A percentile compares a stretch with the other conserved stretches of the same genome.
Evolutionary conservation across 805 yeast species (phyloP).

Genomic region (Yarrowia deformans): DNA sequence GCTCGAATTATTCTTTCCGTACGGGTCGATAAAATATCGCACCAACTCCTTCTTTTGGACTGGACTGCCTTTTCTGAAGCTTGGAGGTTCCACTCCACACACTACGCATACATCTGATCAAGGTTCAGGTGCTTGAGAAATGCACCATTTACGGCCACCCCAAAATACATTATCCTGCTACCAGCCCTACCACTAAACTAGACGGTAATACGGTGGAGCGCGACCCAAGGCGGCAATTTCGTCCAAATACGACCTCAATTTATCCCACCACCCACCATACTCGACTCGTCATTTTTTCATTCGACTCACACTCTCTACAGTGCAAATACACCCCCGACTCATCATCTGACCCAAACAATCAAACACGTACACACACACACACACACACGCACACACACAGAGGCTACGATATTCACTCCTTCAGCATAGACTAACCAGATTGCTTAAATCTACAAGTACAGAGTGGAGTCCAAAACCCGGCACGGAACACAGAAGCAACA

Average conservation of each 20-base stretch:
- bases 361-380: neutral
- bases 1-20: neutral
- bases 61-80: neutral
- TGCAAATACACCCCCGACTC: neutral
- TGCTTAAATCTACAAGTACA: slow-evolving; percentile 11
- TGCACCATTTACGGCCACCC: slow-evolving; percentile 20
- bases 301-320: neutral
- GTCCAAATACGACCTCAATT: too few species aligned
- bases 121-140: slow-evolving; percentile 26
- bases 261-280: neutral
- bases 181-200: slow-evolving; percentile 32
- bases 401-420: slow-evolving; percentile 1
- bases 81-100: neutral
- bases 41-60: slow-evolving; percentile 7
- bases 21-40: neutral
- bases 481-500: neutral
- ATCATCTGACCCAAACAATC: slow-evolving; percentile 18
- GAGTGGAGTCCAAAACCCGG: neutral
- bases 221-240: neutral
- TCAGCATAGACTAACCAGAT: slow-evolving; percentile 20
- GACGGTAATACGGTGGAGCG: slow-evolving; percentile 4
- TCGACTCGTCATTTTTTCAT: neutral
- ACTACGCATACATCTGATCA: neutral
- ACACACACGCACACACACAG: neutral
- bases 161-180: slow-evolving; percentile 16